Base-by-base conservation (phyloP, 208 protist genomes). In the Blastocrithidia nonstop region DNA sequence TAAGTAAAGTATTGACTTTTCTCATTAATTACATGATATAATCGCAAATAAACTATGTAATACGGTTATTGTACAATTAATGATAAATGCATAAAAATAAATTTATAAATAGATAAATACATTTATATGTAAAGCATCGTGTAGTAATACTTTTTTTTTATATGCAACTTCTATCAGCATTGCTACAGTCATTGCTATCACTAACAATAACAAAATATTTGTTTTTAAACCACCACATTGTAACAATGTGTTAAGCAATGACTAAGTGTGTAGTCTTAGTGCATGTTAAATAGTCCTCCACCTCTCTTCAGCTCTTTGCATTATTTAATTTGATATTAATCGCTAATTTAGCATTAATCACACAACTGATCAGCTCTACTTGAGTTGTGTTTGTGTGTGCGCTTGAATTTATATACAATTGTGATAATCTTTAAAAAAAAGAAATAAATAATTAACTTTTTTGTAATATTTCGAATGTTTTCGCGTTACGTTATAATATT, bases 301-400 rank as follows among this genome's bases (percentile, higher is more conserved):
- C 11, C 29, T n/a, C 29, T n/a, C 11, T 35, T n/a, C 29, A 11
- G 29, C 29, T n/a, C 29, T n/a, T 35, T 35, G 29, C 29, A 15
- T 15, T 35, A n/a, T 35, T 11, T 35, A 15, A 11, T 35, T 35
- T n/a, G 11, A 35, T 35, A 35, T n/a, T 15, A 11, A 35, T n/a
- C 11, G 11, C 11, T n/a, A 35, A 11, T n/a, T 11, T n/a, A 35
- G 11, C n/a, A n/a, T n/a, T n/a, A 35, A 11, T 11, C 29, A 35
- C n/a, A n/a, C 29, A 35, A 15, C n/a, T n/a, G n/a, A n/a, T n/a
- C n/a, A n/a, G n/a, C n/a, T n/a, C n/a, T n/a, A n/a, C n/a, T n/a
- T n/a, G n/a, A n/a, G n/a, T n/a, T 35, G 29, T 35, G 29, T 35
- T 35, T 35, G 29, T 35, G 29, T n/a, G 29, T 35, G 29, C n/a